Base-by-base conservation (phyloP, 2,329 filamentous ascomycete species). In the Fusarium penzigii region DNA sequence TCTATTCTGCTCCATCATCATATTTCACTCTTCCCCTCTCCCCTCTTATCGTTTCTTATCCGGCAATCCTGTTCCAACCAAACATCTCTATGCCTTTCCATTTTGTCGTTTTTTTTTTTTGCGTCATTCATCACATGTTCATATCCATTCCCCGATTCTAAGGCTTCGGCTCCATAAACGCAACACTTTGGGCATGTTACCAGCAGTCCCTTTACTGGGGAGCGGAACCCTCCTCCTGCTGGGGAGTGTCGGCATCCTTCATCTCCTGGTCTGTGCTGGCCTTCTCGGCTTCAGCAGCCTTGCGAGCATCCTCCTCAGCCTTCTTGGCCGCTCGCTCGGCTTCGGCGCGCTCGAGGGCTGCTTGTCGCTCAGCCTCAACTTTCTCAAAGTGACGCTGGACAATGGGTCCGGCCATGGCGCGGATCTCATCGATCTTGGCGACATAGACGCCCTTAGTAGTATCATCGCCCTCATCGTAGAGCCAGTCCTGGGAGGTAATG, bases 401-500 rank as follows among this genome's bases (percentile, higher is more conserved):
- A 68, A 99, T 90, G 53, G 94, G 93, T 14, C 92, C 94, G 43
- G 92, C 90, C 67, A 96, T 83, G 62, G 90, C 85, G 64, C 91
- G 89, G 72, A 99, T 92, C 74, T 99, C 94, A 58, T 97, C 94
- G 74, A 94, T 87, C 85, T 97, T 99, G 76, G 90, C 84, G 56
- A 95, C 78, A 77, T 99, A 99, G 68, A 94, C 84, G 49, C 89
- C 92, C 82, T 97, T 97, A 68, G 89, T 89, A 62, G 92, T 85
- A 72, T 99, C 94, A 59, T 97, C 92, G 55, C 94, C 94, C 50
- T 97, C 94, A 49, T 97, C 93, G 74, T 97, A 97, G 56, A 99
- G 82, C 94, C 94, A 99, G 70, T 99, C 92, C 93, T 97, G 20
- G 59, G 29, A 42, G 43, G 43, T 7, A n/a, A 17, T 20, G 34